Evolutionary conservation across 345 rosid genomes (phyloP), one percentile per base, ranked within the genome.

Genomic region (Boechera divaricarpa): DNA sequence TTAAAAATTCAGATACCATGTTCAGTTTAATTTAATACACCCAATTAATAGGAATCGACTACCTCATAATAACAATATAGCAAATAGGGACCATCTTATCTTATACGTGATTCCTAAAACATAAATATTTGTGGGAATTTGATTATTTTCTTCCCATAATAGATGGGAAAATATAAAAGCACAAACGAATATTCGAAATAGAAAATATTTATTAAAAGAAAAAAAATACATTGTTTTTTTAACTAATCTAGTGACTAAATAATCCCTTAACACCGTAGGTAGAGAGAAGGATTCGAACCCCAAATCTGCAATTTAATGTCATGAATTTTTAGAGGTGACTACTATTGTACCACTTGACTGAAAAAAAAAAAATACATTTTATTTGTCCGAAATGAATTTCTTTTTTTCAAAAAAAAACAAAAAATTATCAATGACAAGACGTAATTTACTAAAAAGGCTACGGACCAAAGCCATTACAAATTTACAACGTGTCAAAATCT

Each of bases 101-200:
- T 42, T 42, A 42, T 7, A 42, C 28, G 24, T 26, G 24, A 42
- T 12, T 28, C 52, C 52, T 9, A 63, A 60, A 13, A 12, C 24
- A 61, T 61, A 36, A 24, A 3, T 24, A 62, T 21, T 24, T 39
- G 0, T 41, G 33, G 10, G 10, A 21, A 41, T 41, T 24, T 24
- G 4, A 11, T 38, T 12, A 41, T 26, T 28, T 42, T 26, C 36
- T 13, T 44, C 6, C 6, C 32, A 21, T 11, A 15, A 45, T 1
- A 45, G 6, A 9, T 3, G 4, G 8, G 0, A 67, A 67, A 58
- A 57, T 13, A 57, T 31, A 70, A 47, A 70, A 70, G 57, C 67
- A 70, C 15, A 59, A 70, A 32, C 45, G 67, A 71, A 71, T 47
- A 59, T 71, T n/a, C 75, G 36, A 59, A 24, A 47, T 3, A 33